phyloP scores from a whole-genome alignment of 495 filamentous ascomycete species.

The Penicillium bialowiezense region DNA sequence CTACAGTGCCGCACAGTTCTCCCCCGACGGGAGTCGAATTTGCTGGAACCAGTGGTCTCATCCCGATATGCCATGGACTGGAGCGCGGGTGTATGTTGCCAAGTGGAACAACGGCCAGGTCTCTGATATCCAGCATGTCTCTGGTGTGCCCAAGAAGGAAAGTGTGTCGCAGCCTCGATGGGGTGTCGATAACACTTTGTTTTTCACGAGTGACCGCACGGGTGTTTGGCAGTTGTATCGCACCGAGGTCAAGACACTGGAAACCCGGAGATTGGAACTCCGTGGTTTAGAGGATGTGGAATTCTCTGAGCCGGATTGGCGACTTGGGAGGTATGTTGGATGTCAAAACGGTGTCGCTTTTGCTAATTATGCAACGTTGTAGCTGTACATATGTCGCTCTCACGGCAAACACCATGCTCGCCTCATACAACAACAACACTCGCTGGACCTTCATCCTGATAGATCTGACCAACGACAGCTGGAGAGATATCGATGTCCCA shows the following conservation, averaged over 20 bases:
- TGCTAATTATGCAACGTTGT: too few relatives aligned
- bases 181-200: constrained; percentile 32
- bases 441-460: constrained; percentile 25
- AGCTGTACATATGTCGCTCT: constrained; percentile 29
- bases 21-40: constrained; percentile 28
- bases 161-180: constrained; percentile 37
- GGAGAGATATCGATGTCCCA: constrained; percentile 3
- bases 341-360: too few relatives aligned
- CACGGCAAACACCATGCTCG: constrained; percentile 20
- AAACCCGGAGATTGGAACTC: constrained; percentile 17
- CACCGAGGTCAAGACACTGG: background rate
- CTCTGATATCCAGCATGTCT: constrained; percentile 7
- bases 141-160: constrained; percentile 17
- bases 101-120: constrained; percentile 20
- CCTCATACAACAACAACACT: constrained; percentile 20
- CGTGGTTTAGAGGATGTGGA: constrained; percentile 32
- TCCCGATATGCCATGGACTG: constrained; percentile 41
- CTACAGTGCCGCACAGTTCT: constrained; percentile 39
- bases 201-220: constrained; percentile 28
- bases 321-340: constrained; percentile 26
- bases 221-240: constrained; percentile 36
- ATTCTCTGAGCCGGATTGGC: constrained; percentile 29
- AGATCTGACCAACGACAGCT: constrained; percentile 18
- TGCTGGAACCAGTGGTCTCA: constrained; percentile 44
- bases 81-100: constrained; percentile 28